phyloP scores from a whole-genome alignment of 2,329 filamentous ascomycete species.

The Onygenales sp. region DNA sequence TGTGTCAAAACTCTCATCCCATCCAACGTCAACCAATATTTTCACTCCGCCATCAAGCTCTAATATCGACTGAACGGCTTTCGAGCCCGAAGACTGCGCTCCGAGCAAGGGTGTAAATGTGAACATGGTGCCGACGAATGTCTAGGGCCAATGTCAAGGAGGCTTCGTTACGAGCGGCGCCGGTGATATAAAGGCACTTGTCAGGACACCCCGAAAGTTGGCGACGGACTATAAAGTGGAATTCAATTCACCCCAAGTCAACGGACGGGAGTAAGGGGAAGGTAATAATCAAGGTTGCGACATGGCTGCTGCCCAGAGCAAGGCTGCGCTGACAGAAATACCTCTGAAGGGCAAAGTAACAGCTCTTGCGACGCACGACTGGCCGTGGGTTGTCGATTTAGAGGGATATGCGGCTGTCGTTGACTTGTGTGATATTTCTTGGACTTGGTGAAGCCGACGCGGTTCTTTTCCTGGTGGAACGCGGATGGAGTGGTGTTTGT shows the following conservation, averaged over 20 bases:
- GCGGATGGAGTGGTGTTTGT: too few species aligned
- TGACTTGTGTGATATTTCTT: neutral
- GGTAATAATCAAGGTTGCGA: neutral
- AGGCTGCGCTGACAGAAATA: neutral
- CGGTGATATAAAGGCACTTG: neutral
- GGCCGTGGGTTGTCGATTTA: neutral
- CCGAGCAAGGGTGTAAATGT: slow-evolving; percentile 89
- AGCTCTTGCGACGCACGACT: neutral
- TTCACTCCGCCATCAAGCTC: slow-evolving; percentile 97
- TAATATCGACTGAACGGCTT: slow-evolving; percentile 86
- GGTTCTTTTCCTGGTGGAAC: neutral
- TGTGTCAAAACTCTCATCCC: slow-evolving; percentile 85
- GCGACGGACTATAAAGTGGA: neutral
- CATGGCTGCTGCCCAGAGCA: neutral
- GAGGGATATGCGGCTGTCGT: neutral
- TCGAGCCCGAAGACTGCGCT: slow-evolving; percentile 68
- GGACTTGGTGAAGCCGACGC: neutral
- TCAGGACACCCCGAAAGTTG: neutral
- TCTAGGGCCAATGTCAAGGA: neutral
- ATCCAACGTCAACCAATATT: slow-evolving; percentile 86
- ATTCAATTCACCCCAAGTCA: neutral
- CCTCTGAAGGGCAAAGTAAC: neutral
- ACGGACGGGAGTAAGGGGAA: neutral
- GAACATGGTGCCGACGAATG: slow-evolving; percentile 58
- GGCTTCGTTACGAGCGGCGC: neutral